Evolutionary conservation across 2,329 filamentous ascomycete species (phyloP), one percentile per base, ranked within the genome.

Genomic region (Fragosphaeria purpurea): DNA sequence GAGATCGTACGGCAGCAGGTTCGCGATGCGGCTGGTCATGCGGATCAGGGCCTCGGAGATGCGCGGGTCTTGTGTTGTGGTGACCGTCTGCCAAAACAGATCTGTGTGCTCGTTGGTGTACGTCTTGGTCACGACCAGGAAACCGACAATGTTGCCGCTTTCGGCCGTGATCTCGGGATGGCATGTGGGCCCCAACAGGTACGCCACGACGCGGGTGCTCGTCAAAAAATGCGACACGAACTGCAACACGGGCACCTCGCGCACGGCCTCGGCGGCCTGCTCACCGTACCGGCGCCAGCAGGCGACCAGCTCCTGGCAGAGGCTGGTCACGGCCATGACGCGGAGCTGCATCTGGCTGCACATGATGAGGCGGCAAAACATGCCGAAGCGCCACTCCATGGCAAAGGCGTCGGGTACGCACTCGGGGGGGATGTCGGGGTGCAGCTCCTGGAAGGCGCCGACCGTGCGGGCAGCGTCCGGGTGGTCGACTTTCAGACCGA

Each of bases 301-400:
- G 0, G 65, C 62, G 7, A 94, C 76, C 38, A 96, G 73, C 34
- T 87, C 82, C 7, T 61, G 63, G 56, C 86, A 85, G 77, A 96
- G 84, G 22, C 71, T 72, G n/a, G 80, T 77, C 46, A 91, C 82
- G 22, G 88, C 88, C 62, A 80, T 76, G 10, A 94, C 86, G 39
- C 91, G 83, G 39, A 96, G 73, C 61, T 95, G 88, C 88, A 97
- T 95, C 60, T 91, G 87, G 38, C 86, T 84, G 51, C 87, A 91
- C 60, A 78, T 81, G 48, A 96, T 83, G 57, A 91, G 81, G 57
- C 80, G 84, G 58, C 80, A 80, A 47, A 86, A 70, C 1, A 84
- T 70, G 42, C 73, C 71, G 58, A 95, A 82, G 47, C 80, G 83
- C 83, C 86, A 94, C 50, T 81, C 75, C 48, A 74, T 71, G 1